Evolutionary conservation across 2,329 filamentous ascomycete genomes (phyloP).

Genomic region (Venturia effusa): DNA sequence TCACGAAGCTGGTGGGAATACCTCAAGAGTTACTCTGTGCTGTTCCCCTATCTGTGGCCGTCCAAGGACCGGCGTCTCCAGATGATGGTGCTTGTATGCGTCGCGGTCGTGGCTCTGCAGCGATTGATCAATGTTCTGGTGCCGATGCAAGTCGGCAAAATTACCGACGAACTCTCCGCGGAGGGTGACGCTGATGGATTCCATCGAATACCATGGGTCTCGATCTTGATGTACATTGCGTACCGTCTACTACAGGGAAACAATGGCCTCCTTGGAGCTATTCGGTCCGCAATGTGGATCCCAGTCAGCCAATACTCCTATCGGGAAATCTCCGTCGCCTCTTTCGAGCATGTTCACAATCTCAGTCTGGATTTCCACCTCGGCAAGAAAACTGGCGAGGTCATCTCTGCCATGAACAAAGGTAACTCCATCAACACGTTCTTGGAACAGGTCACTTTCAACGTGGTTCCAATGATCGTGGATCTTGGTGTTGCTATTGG

Average conservation of each 20-base stretch:
- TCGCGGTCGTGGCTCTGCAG: constrained; percentile 68
- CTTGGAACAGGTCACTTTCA: constrained; percentile 90
- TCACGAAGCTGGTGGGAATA: constrained; percentile 96
- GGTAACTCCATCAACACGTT: constrained; percentile 94
- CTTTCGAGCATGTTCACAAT: constrained; percentile 94
- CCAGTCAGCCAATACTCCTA: constrained; percentile 96
- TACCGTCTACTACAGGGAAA: constrained; percentile 77
- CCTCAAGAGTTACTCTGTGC: constrained; percentile 78
- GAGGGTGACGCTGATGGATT: constrained; percentile 25
- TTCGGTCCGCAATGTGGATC: constrained; percentile 82
- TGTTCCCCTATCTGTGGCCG: constrained; percentile 96
- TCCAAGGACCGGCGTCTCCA: constrained; percentile 67
- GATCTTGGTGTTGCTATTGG: constrained; percentile 78
- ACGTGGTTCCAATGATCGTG: constrained; percentile 87
- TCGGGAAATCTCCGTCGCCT: constrained; percentile 82
- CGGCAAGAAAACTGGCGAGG: constrained; percentile 91
- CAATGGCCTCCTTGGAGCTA: constrained; percentile 74
- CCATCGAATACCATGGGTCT: constrained; percentile 55
- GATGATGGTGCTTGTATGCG: constrained; percentile 70
- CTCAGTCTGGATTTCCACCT: constrained; percentile 94
- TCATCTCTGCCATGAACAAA: constrained; percentile 90
- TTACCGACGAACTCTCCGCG: constrained; percentile 63
- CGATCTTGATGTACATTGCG: constrained; percentile 65
- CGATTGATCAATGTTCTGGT: constrained; percentile 79
- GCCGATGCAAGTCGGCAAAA: constrained; percentile 66